Percentiles rank a stretch among this genome's conserved stretches.
Conservation (phyloP, 176 grass and related monocot species). For the Aegilops speltoides region DNA sequence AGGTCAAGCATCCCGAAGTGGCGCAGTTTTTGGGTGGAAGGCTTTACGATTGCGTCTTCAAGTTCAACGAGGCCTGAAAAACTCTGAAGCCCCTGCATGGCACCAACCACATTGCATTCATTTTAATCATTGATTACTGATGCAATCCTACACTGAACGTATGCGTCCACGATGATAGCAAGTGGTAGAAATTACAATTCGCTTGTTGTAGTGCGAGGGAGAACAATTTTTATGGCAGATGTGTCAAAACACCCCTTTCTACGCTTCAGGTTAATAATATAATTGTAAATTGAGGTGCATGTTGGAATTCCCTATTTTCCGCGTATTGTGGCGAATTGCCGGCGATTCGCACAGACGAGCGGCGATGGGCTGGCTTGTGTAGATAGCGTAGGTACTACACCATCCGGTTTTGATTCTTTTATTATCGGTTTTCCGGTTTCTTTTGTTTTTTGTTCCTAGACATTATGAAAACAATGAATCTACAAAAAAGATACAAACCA, state of each 20-base stretch:
- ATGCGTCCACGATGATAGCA: neutral
- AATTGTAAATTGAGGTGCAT: neutral
- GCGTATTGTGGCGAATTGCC: no score
- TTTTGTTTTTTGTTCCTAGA: no score
- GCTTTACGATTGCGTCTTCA: constrained; percentile 98
- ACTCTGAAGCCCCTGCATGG: constrained; percentile 18
- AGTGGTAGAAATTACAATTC: neutral
- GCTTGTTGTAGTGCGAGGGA: neutral
- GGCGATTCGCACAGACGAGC: no score
- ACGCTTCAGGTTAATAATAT: constrained; percentile 1
- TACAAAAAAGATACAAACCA: no score
- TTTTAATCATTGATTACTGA: neutral
- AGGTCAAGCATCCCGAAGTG: constrained; percentile 98
- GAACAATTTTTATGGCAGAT: neutral
- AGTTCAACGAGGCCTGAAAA: constrained; percentile 85
- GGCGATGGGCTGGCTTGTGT: no score
- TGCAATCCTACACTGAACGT: neutral
- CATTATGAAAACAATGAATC: no score
- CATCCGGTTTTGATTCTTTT: no score
- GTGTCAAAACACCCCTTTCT: neutral
- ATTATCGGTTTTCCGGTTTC: no score
- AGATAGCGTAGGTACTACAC: no score
- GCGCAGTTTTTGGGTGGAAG: constrained; percentile 96
- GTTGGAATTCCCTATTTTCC: no score
- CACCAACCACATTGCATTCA: neutral